phyloP scores from a whole-genome alignment of 139 green algal genomes.

The Chloropicon primus region DNA sequence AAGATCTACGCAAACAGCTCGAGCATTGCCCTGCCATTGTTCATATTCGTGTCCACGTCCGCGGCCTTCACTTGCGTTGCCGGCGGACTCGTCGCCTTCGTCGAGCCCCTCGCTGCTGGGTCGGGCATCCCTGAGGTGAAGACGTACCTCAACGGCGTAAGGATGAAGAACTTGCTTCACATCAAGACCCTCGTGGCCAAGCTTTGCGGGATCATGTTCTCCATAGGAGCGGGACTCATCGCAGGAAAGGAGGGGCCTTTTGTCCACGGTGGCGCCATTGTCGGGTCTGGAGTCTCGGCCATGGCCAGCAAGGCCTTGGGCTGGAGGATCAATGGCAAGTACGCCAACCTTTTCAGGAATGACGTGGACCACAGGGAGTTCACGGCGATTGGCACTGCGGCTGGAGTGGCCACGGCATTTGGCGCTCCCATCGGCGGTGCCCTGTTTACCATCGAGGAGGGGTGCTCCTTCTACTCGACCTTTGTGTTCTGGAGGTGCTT shows the following conservation, averaged over 20 bases:
- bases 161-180: slow-evolving; percentile 41
- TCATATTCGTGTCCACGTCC: slow-evolving; percentile 17
- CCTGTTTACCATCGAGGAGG: slow-evolving; percentile 54
- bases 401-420: slow-evolving; percentile 48
- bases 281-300: slow-evolving; percentile 31
- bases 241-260: slow-evolving; percentile 73
- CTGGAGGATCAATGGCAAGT: slow-evolving; percentile 14
- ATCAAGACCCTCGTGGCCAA: slow-evolving; percentile 58
- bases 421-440: slow-evolving; percentile 50
- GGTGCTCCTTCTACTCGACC: slow-evolving; percentile 31
- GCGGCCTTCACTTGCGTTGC: slow-evolving; percentile 24
- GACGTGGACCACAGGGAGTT: slow-evolving; percentile 49
- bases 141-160: slow-evolving; percentile 63
- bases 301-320: slow-evolving; percentile 26
- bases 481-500: slow-evolving; percentile 53
- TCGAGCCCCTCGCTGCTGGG: slow-evolving; percentile 47
- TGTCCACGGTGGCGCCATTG: slow-evolving; percentile 55
- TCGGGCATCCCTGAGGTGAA: slow-evolving; percentile 63
- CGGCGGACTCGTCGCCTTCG: slow-evolving; percentile 34
- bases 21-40: slow-evolving; percentile 12
- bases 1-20: background rate
- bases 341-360: slow-evolving; percentile 39
- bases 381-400: slow-evolving; percentile 42
- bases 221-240: slow-evolving; percentile 52
- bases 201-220: slow-evolving; percentile 45